Evolutionary conservation across 2,329 filamentous ascomycete species (phyloP).

Genomic region (Plectosphaerella sp.): DNA sequence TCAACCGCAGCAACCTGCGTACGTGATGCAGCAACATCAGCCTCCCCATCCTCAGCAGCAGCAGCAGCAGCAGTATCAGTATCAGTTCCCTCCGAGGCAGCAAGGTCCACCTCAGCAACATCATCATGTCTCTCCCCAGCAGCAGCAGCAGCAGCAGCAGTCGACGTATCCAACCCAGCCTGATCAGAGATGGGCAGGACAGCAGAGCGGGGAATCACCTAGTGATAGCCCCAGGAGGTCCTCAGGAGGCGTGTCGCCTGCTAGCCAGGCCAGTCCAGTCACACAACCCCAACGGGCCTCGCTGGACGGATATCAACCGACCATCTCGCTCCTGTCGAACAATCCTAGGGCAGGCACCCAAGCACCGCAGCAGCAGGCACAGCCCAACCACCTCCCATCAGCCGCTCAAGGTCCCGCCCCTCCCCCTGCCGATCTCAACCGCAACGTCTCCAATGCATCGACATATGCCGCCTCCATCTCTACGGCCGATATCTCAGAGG

Average conservation of each 20-base stretch:
- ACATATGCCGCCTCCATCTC: slow-evolving; percentile 16
- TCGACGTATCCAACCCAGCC: no score
- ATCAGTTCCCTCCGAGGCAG: not conserved
- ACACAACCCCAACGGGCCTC: no score
- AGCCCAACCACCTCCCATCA: not conserved
- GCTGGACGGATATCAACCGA: no score
- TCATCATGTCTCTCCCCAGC: slow-evolving; percentile 11
- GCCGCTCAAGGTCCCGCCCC: not conserved
- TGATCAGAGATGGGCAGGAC: no score
- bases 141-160: slow-evolving; percentile 14
- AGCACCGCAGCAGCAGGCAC: not conserved
- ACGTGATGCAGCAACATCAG: not conserved
- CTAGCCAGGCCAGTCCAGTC: no score
- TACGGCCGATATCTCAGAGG: slow-evolving; percentile 16
- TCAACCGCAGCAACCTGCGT: not conserved
- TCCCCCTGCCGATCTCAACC: not conserved
- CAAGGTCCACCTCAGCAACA: slow-evolving; percentile 16
- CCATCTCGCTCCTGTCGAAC: no score
- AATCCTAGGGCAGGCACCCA: no score
- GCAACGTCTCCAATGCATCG: not conserved
- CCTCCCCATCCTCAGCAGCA: not conserved
- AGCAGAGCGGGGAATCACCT: no score
- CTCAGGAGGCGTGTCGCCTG: no score
- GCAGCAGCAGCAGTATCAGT: not conserved
- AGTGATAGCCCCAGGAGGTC: no score